Evolutionary conservation across 176 grass and related monocot species (phyloP), one percentile per base, ranked within the genome.

Genomic region (Phragmites australis): DNA sequence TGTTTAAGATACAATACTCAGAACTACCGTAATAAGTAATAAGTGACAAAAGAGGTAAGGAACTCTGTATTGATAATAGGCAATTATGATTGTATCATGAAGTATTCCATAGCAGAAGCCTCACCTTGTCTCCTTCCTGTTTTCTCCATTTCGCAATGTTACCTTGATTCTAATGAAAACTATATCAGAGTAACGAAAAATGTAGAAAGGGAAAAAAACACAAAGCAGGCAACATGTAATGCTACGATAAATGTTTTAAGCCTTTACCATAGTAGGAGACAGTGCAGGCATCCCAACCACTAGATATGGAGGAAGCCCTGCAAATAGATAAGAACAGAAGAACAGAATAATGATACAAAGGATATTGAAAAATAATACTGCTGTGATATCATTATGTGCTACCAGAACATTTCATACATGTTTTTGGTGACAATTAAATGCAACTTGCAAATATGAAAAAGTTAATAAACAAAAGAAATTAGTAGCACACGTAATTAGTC

Each of bases 121-220:
- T 86, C 32, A 99, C 96, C 92, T 91, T 94, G 59, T 99, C 96
- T 37, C 96, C 96, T 92, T 98, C 96, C 76, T 91, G 88, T 85
- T 96, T 96, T 82, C 70, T 90, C 93, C 93, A 96, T 74, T 88
- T 96, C 59, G 87, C 86, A 86, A 52, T 52, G 50, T 52, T 52
- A 21, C 50, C 50, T 81, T 98, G 92, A 87, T 98, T 93, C 96
- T 98, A 87, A 89, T 72, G 53, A 76, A 82, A 77, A 76, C 14
- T 22, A 81, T 78, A 70, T 79, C 72, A 77, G 59, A 58, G 12
- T 56, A 62, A 8, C 18, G 48, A 92, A 86, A 86, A 34, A 84
- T 87, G 79, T 54, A 83, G 9, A 75, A 15, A 31, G 19, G 21
- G 18, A 9, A 27, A 70, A 85, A 49, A 58, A 46, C 34, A 51